A percentile compares a stretch with the other conserved stretches of the same genome.
Conservation (phyloP, 176 grass and related monocot species). For the Rhynchospora breviuscula region DNA sequence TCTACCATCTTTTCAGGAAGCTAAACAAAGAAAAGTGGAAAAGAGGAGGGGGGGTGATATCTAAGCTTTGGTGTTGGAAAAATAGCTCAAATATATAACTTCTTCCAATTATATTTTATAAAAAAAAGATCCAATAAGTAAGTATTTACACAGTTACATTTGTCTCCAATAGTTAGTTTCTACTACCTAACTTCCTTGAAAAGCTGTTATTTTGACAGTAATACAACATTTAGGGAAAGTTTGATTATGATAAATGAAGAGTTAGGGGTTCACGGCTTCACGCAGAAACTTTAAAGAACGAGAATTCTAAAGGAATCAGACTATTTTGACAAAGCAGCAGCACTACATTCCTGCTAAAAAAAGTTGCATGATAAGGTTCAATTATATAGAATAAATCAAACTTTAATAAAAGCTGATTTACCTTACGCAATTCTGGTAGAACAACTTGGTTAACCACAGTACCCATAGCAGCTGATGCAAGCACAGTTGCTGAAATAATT, state of each 20-base stretch:
- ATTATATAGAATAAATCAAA: not conserved
- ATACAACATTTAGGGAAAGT: not conserved
- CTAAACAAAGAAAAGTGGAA: constrained; percentile 33
- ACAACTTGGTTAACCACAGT: constrained; percentile 60
- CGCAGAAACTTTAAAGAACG: not conserved
- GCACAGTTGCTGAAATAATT: constrained; percentile 60
- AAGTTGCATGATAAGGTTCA: not conserved
- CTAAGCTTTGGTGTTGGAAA: constrained; percentile 11
- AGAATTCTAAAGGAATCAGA: not conserved
- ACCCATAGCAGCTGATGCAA: constrained; percentile 57
- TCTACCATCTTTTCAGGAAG: constrained; percentile 73
- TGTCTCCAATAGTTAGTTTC: not conserved
- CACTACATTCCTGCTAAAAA: not conserved
- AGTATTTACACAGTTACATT: not conserved
- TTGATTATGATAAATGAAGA: not conserved
- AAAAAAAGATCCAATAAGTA: not conserved
- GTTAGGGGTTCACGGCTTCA: not conserved
- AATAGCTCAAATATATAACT: not conserved
- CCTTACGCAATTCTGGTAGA: constrained; percentile 69
- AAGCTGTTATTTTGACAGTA: not conserved
- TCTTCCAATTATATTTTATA: not conserved
- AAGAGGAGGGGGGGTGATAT: not conserved
- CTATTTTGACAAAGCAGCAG: not conserved
- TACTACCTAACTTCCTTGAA: not conserved
- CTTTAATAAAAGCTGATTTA: not conserved